A percentile compares a stretch with the other conserved stretches of the same genome.
Conservation (phyloP, 805 yeast genomes). For the Lipomyces sp. region DNA sequence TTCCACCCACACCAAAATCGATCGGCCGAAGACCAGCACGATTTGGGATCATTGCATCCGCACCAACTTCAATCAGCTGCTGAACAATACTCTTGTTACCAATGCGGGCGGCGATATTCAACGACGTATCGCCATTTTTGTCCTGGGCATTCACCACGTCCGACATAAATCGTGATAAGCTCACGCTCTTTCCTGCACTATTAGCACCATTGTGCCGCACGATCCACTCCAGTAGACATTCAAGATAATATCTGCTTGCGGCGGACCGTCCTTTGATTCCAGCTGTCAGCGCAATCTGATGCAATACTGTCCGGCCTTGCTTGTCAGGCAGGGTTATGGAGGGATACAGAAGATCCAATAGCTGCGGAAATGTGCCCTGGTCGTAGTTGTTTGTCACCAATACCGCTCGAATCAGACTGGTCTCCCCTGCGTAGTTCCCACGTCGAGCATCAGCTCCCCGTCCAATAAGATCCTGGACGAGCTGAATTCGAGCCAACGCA, state of each 20-base stretch:
- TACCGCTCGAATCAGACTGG: constrained; percentile 82
- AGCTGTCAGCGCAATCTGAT: constrained; percentile 81
- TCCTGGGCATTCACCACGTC: constrained; percentile 87
- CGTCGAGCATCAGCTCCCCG: constrained; percentile 70
- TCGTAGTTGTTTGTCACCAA: constrained; percentile 84
- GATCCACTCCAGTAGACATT: constrained; percentile 75
- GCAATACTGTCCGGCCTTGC: constrained; percentile 78
- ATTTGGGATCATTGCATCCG: constrained; percentile 77
- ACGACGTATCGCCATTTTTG: constrained; percentile 90
- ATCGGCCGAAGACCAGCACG: constrained; percentile 83
- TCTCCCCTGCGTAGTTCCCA: constrained; percentile 83
- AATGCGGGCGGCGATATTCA: constrained; percentile 88
- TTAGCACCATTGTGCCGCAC: constrained; percentile 59
- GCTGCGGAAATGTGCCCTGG: constrained; percentile 68
- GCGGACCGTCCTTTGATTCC: constrained; percentile 75
- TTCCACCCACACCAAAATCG: constrained; percentile 70
- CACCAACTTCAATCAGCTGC: constrained; percentile 84
- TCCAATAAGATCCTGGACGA: constrained; percentile 70
- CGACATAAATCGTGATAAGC: constrained; percentile 63
- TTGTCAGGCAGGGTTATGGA: constrained; percentile 67
- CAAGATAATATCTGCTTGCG: constrained; percentile 75
- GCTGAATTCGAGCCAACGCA: constrained; percentile 75
- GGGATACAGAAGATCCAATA: constrained; percentile 77
- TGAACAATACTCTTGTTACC: constrained; percentile 82
- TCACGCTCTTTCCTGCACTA: constrained; percentile 44